Percentiles rank a stretch among this genome's conserved stretches.
Conservation (phyloP, 371 early-diverging fungal species). For the Synchytrium microbalum region DNA sequence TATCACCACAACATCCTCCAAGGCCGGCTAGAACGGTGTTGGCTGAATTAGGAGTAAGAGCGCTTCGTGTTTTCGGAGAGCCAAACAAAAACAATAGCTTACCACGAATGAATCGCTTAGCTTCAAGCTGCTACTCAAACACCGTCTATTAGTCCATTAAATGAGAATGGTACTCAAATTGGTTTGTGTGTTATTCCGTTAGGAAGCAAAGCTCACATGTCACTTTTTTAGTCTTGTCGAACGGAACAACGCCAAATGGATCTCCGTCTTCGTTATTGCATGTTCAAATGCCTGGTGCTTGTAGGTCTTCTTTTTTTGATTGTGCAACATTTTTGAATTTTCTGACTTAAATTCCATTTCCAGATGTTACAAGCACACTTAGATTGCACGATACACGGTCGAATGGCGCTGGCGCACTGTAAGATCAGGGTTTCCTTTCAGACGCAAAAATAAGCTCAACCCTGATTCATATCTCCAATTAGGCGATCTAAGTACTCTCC, state of each 20-base stretch:
- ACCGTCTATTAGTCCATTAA: not conserved
- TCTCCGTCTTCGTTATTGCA: not conserved
- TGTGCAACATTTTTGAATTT: not conserved
- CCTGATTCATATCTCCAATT: not conserved
- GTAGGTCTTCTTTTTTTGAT: not conserved
- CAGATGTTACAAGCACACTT: not conserved
- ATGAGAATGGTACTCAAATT: not conserved
- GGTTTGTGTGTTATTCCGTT: not conserved
- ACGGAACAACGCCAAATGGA: not conserved
- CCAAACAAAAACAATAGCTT: no score
- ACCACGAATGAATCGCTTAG: no score
- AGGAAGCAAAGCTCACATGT: no score
- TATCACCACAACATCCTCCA: not conserved
- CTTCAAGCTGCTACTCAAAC: not conserved
- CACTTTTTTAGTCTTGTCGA: no score
- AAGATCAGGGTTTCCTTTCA: not conserved
- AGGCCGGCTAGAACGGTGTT: not conserved
- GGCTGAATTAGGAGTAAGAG: not conserved
- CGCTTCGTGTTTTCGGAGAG: no score
- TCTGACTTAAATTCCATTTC: not conserved
- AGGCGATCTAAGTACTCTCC: not conserved
- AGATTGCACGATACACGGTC: not conserved
- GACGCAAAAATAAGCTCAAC: no score
- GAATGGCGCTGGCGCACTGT: not conserved
- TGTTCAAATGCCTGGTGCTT: not conserved